Base-by-base conservation (phyloP, 768 basidiomycete species). In the Xanthoconium purpureum region DNA sequence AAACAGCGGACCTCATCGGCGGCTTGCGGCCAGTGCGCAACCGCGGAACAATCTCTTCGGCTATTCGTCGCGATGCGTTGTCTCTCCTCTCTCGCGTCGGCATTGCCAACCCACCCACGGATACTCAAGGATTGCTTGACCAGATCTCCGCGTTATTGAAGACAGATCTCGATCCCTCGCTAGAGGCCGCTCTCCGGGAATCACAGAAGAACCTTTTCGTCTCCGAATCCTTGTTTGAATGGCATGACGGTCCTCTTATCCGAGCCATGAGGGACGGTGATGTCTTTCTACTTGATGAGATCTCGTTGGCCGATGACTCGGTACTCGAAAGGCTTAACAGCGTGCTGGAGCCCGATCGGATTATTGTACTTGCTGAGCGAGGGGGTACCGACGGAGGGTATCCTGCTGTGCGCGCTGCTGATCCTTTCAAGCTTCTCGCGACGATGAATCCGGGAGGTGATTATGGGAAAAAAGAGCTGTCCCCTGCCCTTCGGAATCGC, bases 381-480 rank as follows among this genome's bases (percentile, higher is more conserved):
- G 94, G 94, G 1, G 93, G 92, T 12, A 81, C 80, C 42, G 83
- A 87, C 57, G 75, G 83, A 12, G 86, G 85, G 33, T 78, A 87
- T 59, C 82, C 87, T 32, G 78, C 79, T 8, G 77, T 98, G 40
- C 75, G 73, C 18, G 95, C 94, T 9, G 68, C 75, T 8, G 74
- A 79, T 5, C 74, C 73, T 1, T 99, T 99, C 79, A 88, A 94
- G 68, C 84, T 99, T 37, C 78, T 98, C 0, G 94, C 97, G 3
- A 98, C 97, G 3, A 99, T 99, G 97, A 99, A 99, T 69, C 97
- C 97, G 0, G 97, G 97, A 18, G 97, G 97, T 14, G 97, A 99
- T 66, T 98, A 95, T 64, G 97, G 97, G 24, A 99, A 99, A 78
- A 99, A 98, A 69, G 97, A 99, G 68, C 77, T 99, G 3, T 98